Percentiles rank a stretch among this genome's conserved stretches.
These are phyloP conservation scores for Aspergillus panamensis DNA, from an alignment of 495 filamentous ascomycete genomes.

Conservation along the genomic window DNA sequence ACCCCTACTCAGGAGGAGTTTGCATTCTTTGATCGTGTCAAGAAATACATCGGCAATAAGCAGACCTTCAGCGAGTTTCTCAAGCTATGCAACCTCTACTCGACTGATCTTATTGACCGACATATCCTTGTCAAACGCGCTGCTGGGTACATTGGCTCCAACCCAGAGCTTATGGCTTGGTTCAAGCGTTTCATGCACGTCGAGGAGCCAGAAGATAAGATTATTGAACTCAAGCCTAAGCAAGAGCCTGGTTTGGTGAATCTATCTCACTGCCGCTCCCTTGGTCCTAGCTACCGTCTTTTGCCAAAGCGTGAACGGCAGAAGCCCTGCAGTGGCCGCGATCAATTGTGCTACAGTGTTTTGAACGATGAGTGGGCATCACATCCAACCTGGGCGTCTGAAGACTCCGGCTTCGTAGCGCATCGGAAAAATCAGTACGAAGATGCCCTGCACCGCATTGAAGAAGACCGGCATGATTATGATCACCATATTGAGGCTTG, in stretches of 20 bases:
- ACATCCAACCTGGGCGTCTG: constrained; percentile 97
- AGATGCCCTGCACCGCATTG: constrained; percentile 89
- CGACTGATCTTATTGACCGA: constrained; percentile 82
- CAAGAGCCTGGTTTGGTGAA: constrained; percentile 73
- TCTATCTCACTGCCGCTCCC: constrained; percentile 85
- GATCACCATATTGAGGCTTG: constrained; percentile 97
- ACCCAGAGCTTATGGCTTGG: constrained; percentile 78
- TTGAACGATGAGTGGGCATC: constrained; percentile 98
- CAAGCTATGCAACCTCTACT: constrained; percentile 92
- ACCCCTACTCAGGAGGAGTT: constrained; percentile 73
- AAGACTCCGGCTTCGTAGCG: constrained; percentile 96
- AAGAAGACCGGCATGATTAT: constrained; percentile 98
- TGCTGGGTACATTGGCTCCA: constrained; percentile 80
- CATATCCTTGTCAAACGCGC: constrained; percentile 76
- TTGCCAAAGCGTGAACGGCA: constrained; percentile 84
- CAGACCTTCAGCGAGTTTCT: constrained; percentile 89
- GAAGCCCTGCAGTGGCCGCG: constrained; percentile 85
- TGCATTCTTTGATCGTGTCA: constrained; percentile 91
- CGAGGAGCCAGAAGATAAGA: constrained; percentile 64
- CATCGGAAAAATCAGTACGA: constrained; percentile 95
- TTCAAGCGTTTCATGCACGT: constrained; percentile 76
- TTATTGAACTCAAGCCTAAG: constrained; percentile 73
- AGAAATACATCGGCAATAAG: constrained; percentile 93
- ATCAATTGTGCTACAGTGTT: constrained; percentile 85
- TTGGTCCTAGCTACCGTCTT: constrained; percentile 91